Conservation (phyloP, 1,139 yeast species). For the Kurtzmaniella quercitrusa region DNA sequence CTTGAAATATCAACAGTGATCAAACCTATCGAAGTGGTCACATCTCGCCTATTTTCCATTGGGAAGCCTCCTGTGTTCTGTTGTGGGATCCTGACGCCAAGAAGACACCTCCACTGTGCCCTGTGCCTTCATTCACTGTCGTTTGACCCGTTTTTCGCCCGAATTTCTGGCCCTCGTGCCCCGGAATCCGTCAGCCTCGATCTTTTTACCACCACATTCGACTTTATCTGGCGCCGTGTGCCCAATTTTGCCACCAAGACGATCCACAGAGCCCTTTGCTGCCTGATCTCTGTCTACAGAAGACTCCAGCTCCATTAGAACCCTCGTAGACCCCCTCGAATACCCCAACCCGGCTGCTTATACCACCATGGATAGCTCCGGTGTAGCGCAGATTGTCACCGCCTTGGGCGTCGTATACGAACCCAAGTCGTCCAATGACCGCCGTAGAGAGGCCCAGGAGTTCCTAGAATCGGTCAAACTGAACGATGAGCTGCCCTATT, state of each 20-base stretch:
- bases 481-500: slow-evolving; percentile 79
- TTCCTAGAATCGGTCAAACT: slow-evolving; percentile 73
- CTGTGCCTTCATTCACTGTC: too few relatives aligned
- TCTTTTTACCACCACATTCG: too few relatives aligned
- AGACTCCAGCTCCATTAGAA: neutral
- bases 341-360: neutral
- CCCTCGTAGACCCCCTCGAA: neutral
- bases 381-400: slow-evolving; percentile 62
- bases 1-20: neutral
- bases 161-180: too few relatives aligned
- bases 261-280: too few relatives aligned
- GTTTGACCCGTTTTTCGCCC: too few relatives aligned
- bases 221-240: too few relatives aligned
- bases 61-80: neutral
- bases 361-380: slow-evolving; percentile 58
- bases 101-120: too few relatives aligned
- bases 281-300: too few relatives aligned
- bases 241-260: too few relatives aligned
- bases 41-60: neutral
- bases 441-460: slow-evolving; percentile 63
- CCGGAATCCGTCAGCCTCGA: too few relatives aligned
- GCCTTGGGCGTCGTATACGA: slow-evolving; percentile 81
- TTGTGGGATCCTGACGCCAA: neutral
- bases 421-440: slow-evolving; percentile 60
- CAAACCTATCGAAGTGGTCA: neutral